Percentiles rank a stretch among this genome's conserved stretches.
These are phyloP conservation scores for Saccharomycopsis fodiens DNA, from an alignment of 805 yeast species.

Conservation along the genomic window DNA sequence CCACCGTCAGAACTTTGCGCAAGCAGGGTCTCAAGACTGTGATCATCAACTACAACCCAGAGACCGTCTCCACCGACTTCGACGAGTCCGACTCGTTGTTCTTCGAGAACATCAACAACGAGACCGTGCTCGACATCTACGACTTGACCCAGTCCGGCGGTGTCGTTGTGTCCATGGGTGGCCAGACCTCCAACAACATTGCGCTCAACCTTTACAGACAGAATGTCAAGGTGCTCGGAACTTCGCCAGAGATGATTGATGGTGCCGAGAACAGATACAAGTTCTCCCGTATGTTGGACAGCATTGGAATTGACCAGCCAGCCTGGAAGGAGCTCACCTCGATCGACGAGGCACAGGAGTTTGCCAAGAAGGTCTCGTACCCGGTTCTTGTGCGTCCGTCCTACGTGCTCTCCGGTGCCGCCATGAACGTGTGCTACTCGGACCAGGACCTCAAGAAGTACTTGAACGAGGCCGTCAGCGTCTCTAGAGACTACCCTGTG, in stretches of 20 bases:
- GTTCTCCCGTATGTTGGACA: slow-evolving; percentile 94
- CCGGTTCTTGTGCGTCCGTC: slow-evolving; percentile 98
- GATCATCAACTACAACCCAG: slow-evolving; percentile 97
- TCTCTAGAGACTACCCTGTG: slow-evolving; percentile 96
- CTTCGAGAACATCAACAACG: slow-evolving; percentile 91
- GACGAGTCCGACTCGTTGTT: slow-evolving; percentile 97
- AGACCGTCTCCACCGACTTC: slow-evolving; percentile 97
- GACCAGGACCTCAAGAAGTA: slow-evolving; percentile 81
- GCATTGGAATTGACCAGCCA: slow-evolving; percentile 96
- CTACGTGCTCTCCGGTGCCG: slow-evolving; percentile 96
- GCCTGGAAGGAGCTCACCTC: slow-evolving; percentile 98
- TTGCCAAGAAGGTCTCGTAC: slow-evolving; percentile 84
- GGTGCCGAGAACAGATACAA: slow-evolving; percentile 97
- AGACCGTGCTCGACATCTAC: slow-evolving; percentile 90
- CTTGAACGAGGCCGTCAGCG: slow-evolving; percentile 91
- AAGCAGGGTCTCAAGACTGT: slow-evolving; percentile 81
- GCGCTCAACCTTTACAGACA: slow-evolving; percentile 89
- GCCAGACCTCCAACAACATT: slow-evolving; percentile 95
- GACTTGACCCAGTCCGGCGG: slow-evolving; percentile 86
- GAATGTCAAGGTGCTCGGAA: slow-evolving; percentile 91
- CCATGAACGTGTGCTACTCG: slow-evolving; percentile 95
- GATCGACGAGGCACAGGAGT: slow-evolving; percentile 82
- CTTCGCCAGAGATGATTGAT: slow-evolving; percentile 97
- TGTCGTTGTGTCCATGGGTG: slow-evolving; percentile 97
- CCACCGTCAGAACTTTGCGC: slow-evolving; percentile 90